A percentile compares a stretch with the other conserved stretches of the same genome.
phyloP scores from a whole-genome alignment of 306 rosid genomes.

The Psophocarpus tetragonolobus region DNA sequence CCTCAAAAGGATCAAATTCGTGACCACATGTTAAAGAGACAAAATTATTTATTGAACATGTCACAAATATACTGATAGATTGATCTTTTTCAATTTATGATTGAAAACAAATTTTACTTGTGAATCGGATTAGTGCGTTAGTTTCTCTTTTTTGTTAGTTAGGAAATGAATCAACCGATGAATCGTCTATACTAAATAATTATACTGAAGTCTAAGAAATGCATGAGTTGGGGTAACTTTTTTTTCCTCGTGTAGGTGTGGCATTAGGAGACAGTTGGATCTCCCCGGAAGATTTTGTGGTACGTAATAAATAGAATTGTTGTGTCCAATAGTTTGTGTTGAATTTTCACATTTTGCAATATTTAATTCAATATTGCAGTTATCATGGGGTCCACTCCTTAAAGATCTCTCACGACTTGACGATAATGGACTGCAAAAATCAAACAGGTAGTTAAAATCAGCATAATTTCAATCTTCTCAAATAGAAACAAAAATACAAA shows the following conservation, averaged over 20 bases:
- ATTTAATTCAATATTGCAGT: slow-evolving; percentile 42
- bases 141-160: not conserved
- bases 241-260: slow-evolving; percentile 62
- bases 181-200: not conserved
- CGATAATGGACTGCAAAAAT: slow-evolving; percentile 52
- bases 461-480: slow-evolving; percentile 16
- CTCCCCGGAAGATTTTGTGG: slow-evolving; percentile 95
- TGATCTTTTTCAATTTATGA: not conserved
- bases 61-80: not conserved
- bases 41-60: not conserved
- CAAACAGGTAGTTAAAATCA: slow-evolving; percentile 66
- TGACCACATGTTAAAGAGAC: not conserved
- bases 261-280: slow-evolving; percentile 95
- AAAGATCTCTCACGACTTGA: slow-evolving; percentile 81
- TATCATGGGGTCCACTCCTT: slow-evolving; percentile 96
- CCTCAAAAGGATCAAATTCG: not conserved
- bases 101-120: not conserved
- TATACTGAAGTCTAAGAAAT: not conserved
- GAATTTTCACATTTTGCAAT: slow-evolving; percentile 1
- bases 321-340: not conserved
- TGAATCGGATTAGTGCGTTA: not conserved
- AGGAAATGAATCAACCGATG: slow-evolving; percentile 7
- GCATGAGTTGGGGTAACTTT: not conserved
- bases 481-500: not conserved
- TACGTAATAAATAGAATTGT: slow-evolving; percentile 24